A percentile compares a stretch with the other conserved stretches of the same genome.
Evolutionary conservation across 2,329 filamentous ascomycete species (phyloP).

Genomic region (Scedosporium apiospermum): DNA sequence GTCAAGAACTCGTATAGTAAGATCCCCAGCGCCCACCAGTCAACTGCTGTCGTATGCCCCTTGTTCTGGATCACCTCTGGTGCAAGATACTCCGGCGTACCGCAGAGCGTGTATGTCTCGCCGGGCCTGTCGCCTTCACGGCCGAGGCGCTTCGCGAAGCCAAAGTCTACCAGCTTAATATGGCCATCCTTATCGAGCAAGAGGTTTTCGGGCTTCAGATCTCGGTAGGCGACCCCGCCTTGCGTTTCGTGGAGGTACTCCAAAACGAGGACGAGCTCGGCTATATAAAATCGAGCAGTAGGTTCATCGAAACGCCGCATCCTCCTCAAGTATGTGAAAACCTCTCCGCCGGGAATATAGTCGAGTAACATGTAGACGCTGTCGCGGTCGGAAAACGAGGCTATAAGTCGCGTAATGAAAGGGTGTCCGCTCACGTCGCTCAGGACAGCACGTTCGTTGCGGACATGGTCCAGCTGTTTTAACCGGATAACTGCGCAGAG

Average conservation of each 20-base stretch:
- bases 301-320: slow-evolving; percentile 70
- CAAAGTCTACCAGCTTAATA: slow-evolving; percentile 77
- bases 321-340: slow-evolving; percentile 74
- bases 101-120: slow-evolving; percentile 76
- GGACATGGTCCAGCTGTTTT: slow-evolving; percentile 80
- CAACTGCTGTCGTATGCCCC: slow-evolving; percentile 65
- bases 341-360: slow-evolving; percentile 74
- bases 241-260: slow-evolving; percentile 73
- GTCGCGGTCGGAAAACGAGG: slow-evolving; percentile 70
- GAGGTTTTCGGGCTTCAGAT: slow-evolving; percentile 77
- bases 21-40: slow-evolving; percentile 84
- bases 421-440: slow-evolving; percentile 70
- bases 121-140: slow-evolving; percentile 36
- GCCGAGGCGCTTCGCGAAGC: slow-evolving; percentile 72
- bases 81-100: slow-evolving; percentile 75
- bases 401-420: slow-evolving; percentile 71
- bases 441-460: slow-evolving; percentile 72
- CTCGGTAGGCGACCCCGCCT: slow-evolving; percentile 69
- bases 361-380: slow-evolving; percentile 77
- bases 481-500: slow-evolving; percentile 54
- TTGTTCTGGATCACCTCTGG: slow-evolving; percentile 80
- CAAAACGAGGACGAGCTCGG: slow-evolving; percentile 73
- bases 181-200: slow-evolving; percentile 69
- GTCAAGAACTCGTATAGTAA: slow-evolving; percentile 78
- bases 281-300: slow-evolving; percentile 72